Evolutionary conservation across 2,329 filamentous ascomycete genomes (phyloP).

Genomic region (Cladosporium sp.): DNA sequence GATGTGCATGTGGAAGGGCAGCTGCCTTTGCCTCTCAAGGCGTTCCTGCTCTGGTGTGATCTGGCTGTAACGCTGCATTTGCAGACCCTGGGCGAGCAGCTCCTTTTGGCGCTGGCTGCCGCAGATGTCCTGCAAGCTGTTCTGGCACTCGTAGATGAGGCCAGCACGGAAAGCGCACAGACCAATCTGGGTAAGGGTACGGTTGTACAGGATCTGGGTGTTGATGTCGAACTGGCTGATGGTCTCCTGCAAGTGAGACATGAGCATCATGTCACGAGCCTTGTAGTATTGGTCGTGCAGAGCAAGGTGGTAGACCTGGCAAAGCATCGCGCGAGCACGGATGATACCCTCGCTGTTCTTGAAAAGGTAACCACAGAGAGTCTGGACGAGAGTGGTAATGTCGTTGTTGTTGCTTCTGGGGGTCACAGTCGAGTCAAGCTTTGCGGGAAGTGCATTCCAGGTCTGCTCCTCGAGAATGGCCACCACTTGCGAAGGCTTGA

Average conservation of each 20-base stretch:
- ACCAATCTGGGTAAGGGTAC: conserved; percentile 93
- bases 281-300: conserved; percentile 98
- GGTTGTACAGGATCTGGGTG: conserved; percentile 98
- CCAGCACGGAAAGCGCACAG: conserved; percentile 97
- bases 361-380: conserved; percentile 93
- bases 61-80: conserved; percentile 94
- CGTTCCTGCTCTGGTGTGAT: conserved; percentile 97
- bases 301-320: conserved; percentile 97
- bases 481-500: conserved; percentile 94
- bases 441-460: conserved; percentile 73
- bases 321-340: conserved; percentile 92
- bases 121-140: conserved; percentile 95
- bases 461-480: conserved; percentile 90
- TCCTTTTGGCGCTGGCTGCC: conserved; percentile 98
- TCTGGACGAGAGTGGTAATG: conserved; percentile 71
- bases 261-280: conserved; percentile 97
- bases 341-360: conserved; percentile 92
- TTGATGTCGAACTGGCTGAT: conserved; percentile 95
- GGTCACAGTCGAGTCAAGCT: conserved; percentile 74
- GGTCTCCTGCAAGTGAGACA: conserved; percentile 97
- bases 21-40: conserved; percentile 91
- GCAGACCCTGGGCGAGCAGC: conserved; percentile 92
- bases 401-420: conserved; percentile 66
- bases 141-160: conserved; percentile 95
- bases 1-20: conserved; percentile 99